Evolutionary conservation across 2,329 filamentous ascomycete genomes (phyloP).

Genomic region (Davidsoniella eucalypti): DNA sequence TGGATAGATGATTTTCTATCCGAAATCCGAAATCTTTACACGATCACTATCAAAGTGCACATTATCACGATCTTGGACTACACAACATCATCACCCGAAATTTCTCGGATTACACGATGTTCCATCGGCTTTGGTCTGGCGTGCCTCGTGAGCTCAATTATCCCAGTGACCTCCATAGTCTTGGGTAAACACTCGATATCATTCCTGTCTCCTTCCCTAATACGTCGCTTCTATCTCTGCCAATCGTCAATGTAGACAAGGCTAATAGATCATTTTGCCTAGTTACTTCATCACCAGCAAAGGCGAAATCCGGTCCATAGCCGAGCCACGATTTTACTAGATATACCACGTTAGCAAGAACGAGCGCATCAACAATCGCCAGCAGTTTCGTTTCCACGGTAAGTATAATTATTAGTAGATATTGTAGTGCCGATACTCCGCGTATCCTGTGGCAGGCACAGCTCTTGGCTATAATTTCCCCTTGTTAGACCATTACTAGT

Average conservation of each 20-base stretch:
- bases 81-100: not conserved
- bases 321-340: slow-evolving; percentile 52
- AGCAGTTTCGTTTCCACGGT: slow-evolving; percentile 62
- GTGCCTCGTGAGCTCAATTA: slow-evolving; percentile 58
- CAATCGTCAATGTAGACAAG: not conserved
- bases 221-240: not conserved
- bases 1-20: no score
- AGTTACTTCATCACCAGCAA: slow-evolving; percentile 66
- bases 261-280: not conserved
- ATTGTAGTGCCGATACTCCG: no score
- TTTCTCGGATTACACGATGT: slow-evolving; percentile 39
- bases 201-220: not conserved
- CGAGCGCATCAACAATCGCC: slow-evolving; percentile 59
- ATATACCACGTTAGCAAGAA: slow-evolving; percentile 59
- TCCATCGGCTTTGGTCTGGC: slow-evolving; percentile 49
- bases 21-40: no score
- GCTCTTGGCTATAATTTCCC: no score
- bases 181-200: slow-evolving; percentile 41
- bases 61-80: no score
- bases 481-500: no score
- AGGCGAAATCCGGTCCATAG: slow-evolving; percentile 57
- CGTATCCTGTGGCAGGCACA: no score
- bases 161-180: slow-evolving; percentile 44
- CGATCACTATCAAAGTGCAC: no score
- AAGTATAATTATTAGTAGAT: slow-evolving; percentile 15